Percentiles rank a stretch among this genome's conserved stretches.
phyloP scores from a whole-genome alignment of 1,284 basidiomycete species.

The Cryptococcus hybrid region DNA sequence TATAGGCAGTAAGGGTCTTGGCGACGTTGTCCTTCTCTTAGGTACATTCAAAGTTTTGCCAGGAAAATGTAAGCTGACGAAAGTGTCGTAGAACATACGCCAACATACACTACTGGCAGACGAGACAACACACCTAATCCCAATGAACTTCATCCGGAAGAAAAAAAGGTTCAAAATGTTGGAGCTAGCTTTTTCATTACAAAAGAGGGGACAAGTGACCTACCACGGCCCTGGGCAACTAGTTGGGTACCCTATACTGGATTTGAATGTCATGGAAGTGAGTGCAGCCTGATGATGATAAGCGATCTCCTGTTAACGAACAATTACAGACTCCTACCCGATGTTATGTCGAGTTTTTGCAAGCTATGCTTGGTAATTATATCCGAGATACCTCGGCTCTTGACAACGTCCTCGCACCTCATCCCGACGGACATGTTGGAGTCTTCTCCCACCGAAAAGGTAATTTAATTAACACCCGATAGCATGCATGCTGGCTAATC shows the following conservation, averaged over 20 bases:
- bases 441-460: conserved; percentile 49
- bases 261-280: conserved; percentile 62
- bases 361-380: conserved; percentile 47
- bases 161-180: conserved; percentile 63
- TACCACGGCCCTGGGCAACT: conserved; percentile 98
- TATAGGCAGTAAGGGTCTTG: conserved; percentile 32
- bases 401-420: conserved; percentile 43
- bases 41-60: conserved; percentile 27
- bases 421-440: conserved; percentile 51
- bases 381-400: conserved; percentile 27
- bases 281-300: conserved; percentile 16
- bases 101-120: conserved; percentile 90
- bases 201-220: conserved; percentile 79
- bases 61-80: too few relatives aligned
- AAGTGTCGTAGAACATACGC: conserved; percentile 65
- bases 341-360: conserved; percentile 54
- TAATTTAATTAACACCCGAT: conserved; percentile 5
- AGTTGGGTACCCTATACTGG: conserved; percentile 91
- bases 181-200: conserved; percentile 87
- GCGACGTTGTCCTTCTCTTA: conserved; percentile 55
- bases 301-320: too few relatives aligned
- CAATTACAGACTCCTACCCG: conserved; percentile 48
- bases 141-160: conserved; percentile 63
- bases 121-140: conserved; percentile 60
- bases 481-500: neutral